Conservation (phyloP, 345 rosid genomes). For the Camelina laxa region DNA sequence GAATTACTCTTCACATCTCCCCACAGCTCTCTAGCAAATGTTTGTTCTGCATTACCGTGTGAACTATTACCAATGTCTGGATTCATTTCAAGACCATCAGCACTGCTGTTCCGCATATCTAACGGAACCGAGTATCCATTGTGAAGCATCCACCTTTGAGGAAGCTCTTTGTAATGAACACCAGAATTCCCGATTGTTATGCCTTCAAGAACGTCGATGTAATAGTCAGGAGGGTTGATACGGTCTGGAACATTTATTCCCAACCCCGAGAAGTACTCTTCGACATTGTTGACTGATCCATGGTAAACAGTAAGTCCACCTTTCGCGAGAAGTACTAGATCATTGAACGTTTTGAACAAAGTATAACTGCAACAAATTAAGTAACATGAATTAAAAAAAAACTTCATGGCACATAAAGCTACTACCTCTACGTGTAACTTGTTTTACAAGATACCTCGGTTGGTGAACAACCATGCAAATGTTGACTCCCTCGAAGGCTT, state of each 20-base stretch:
- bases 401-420: slow-evolving; percentile 5
- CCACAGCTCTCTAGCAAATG: slow-evolving; percentile 89
- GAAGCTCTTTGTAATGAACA: slow-evolving; percentile 69
- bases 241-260: slow-evolving; percentile 86
- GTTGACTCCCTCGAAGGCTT: slow-evolving; percentile 93
- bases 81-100: slow-evolving; percentile 41
- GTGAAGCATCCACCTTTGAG: slow-evolving; percentile 89
- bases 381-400: slow-evolving; percentile 12
- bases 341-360: slow-evolving; percentile 84
- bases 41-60: slow-evolving; percentile 48
- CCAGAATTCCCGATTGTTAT: slow-evolving; percentile 57
- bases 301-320: slow-evolving; percentile 88
- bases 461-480: slow-evolving; percentile 97
- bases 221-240: slow-evolving; percentile 94
- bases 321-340: slow-evolving; percentile 86
- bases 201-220: slow-evolving; percentile 89
- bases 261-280: slow-evolving; percentile 77
- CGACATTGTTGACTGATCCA: slow-evolving; percentile 76
- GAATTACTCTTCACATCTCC: slow-evolving; percentile 73
- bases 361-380: slow-evolving; percentile 69
- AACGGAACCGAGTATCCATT: slow-evolving; percentile 74
- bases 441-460: slow-evolving; percentile 66
- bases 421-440: background rate
- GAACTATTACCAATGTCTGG: slow-evolving; percentile 41
- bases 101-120: slow-evolving; percentile 63